Evolutionary conservation across 441 rosid genomes (phyloP).

Genomic region (Adansonia madagascariensis): DNA sequence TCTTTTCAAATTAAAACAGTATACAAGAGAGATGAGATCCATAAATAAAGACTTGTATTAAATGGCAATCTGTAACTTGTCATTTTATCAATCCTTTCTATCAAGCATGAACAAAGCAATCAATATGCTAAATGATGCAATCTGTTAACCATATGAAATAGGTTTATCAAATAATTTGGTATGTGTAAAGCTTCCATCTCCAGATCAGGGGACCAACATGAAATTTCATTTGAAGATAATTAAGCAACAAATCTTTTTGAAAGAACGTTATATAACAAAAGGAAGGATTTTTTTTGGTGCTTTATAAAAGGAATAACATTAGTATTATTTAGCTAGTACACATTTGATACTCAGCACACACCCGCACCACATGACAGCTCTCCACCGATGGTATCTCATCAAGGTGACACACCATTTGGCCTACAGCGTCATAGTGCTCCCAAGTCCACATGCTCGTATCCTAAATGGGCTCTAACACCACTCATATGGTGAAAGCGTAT

Average conservation of each 20-base stretch:
- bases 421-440: neutral
- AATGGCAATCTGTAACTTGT: neutral
- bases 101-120: slow-evolving; percentile 16
- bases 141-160: neutral
- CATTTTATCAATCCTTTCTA: neutral
- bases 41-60: neutral
- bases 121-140: neutral
- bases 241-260: neutral
- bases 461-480: neutral
- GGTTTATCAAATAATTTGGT: slow-evolving; percentile 6
- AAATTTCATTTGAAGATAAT: neutral
- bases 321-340: neutral
- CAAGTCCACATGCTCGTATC: neutral
- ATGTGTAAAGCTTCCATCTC: slow-evolving; percentile 11
- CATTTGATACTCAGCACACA: neutral
- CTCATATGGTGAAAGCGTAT: neutral
- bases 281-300: neutral
- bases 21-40: neutral
- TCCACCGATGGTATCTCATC: neutral
- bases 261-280: neutral
- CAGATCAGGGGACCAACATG: neutral
- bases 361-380: neutral
- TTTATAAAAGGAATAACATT: neutral
- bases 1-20: neutral
- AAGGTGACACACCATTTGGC: neutral